Percentiles rank a stretch among this genome's conserved stretches.
phyloP scores from a whole-genome alignment of 106 monocot species.

The Gastrodia elata region DNA sequence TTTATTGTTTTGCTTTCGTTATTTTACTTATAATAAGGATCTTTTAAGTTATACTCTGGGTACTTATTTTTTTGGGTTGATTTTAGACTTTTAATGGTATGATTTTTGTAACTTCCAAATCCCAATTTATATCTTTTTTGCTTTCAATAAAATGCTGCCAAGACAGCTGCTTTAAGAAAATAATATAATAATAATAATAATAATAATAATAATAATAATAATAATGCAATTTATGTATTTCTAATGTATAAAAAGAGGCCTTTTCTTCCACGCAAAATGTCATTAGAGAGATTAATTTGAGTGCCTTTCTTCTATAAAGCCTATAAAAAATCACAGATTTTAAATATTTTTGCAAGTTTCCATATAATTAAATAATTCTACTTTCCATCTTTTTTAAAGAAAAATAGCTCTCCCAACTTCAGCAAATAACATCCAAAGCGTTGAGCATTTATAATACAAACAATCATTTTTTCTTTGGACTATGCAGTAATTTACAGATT shows the following conservation, averaged over 20 bases:
- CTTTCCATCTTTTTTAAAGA: background rate
- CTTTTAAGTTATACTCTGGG: no score
- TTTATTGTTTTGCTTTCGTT: no score
- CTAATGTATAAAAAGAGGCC: background rate
- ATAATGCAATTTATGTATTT: background rate
- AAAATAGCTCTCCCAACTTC: background rate
- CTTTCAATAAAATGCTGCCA: no score
- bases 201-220: no score
- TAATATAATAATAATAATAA: no score
- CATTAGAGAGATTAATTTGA: background rate
- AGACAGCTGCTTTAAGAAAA: no score
- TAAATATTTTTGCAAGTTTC: background rate
- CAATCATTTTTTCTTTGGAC: background rate
- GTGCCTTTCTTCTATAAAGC: background rate
- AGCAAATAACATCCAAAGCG: background rate
- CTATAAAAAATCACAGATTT: background rate
- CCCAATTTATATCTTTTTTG: no score
- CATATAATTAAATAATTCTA: background rate
- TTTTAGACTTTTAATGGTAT: no score
- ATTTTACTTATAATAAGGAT: no score
- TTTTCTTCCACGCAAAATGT: background rate
- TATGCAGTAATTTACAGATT: background rate
- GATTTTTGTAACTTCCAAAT: no score
- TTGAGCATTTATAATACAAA: background rate
- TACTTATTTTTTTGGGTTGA: no score